Percentiles rank a stretch among this genome's conserved stretches.
Evolutionary conservation across 1,139 yeast species (phyloP).

Genomic region (Geotrichum candidum): DNA sequence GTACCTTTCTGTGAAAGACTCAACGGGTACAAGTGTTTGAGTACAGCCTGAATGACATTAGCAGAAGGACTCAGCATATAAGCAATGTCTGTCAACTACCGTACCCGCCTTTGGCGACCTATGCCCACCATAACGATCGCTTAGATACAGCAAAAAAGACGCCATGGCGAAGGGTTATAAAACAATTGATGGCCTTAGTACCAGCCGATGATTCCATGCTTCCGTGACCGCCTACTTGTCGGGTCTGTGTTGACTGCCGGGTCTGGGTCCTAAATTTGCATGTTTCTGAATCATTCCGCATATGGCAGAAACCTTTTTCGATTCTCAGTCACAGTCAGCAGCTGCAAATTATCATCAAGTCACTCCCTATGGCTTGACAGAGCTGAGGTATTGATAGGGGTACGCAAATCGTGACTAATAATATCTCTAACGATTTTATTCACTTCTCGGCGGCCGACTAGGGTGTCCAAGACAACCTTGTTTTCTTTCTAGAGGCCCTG

Average conservation of each 20-base stretch:
- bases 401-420: neutral
- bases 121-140: neutral
- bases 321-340: no score
- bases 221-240: no score
- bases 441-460: neutral
- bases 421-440: neutral
- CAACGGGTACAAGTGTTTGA: neutral
- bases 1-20: neutral
- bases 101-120: neutral
- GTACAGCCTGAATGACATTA: neutral
- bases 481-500: neutral
- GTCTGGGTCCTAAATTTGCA: no score
- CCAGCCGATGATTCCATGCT: neutral
- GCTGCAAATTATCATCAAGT: neutral
- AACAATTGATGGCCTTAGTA: neutral
- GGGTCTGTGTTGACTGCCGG: no score
- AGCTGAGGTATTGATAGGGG: neutral
- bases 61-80: neutral
- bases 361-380: neutral
- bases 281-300: no score
- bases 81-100: neutral
- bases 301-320: no score
- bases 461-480: neutral
- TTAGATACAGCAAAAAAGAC: neutral
- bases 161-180: neutral